A percentile compares a stretch with the other conserved stretches of the same genome.
Conservation (phyloP, 768 basidiomycete genomes). For the Lactifluus echinatus region DNA sequence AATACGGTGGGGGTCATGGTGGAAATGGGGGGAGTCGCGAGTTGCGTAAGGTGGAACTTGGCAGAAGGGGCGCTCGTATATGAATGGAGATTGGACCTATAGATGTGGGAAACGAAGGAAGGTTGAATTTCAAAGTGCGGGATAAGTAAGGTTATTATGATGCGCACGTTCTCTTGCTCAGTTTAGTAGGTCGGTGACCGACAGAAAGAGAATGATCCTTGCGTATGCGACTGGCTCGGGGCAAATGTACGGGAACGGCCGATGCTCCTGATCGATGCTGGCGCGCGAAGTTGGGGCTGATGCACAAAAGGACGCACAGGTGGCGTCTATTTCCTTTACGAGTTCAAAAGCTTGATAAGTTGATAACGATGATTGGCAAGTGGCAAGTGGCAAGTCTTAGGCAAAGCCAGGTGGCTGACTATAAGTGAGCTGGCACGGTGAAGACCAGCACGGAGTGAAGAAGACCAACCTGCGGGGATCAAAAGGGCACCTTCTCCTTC, state of each 20-base stretch:
- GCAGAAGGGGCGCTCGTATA: slow-evolving; percentile 5
- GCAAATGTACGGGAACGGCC: neutral
- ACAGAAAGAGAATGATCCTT: slow-evolving; percentile 8
- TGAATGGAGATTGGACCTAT: slow-evolving; percentile 13
- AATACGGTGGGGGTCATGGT: slow-evolving; percentile 17
- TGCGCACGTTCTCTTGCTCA: slow-evolving; percentile 11
- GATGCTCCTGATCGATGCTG: slow-evolving; percentile 3
- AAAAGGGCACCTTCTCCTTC: neutral
- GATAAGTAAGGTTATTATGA: slow-evolving; percentile 4
- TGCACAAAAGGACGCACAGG: neutral
- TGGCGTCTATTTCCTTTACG: neutral
- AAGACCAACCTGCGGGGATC: neutral
- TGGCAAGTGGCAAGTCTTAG: slow-evolving; percentile 1
- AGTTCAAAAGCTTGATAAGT: slow-evolving; percentile 1
- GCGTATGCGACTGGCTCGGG: neutral
- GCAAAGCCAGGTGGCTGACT: slow-evolving; percentile 16
- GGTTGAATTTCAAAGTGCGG: slow-evolving; percentile 16
- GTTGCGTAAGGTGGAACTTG: neutral
- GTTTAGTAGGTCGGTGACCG: neutral
- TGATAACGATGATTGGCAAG: slow-evolving; percentile 9
- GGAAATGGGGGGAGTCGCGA: neutral
- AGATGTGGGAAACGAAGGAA: slow-evolving; percentile 10
- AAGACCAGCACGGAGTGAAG: neutral
- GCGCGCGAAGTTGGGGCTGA: neutral
- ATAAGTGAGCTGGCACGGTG: slow-evolving; percentile 12